Base-by-base conservation (phyloP, 164 flowering plant species). In the Stephania japonica region DNA sequence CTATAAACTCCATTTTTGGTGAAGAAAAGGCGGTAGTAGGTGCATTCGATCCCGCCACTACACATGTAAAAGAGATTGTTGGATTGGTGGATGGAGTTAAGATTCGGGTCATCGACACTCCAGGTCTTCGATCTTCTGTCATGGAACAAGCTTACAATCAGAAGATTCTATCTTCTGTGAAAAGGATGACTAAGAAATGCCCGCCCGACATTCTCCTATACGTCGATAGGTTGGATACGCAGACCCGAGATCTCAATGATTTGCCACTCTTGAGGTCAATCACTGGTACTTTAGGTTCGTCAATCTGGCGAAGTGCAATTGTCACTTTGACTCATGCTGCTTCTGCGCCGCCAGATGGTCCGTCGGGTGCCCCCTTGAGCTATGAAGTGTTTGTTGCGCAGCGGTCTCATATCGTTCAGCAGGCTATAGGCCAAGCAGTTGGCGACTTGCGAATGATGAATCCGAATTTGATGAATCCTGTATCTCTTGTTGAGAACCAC, bases 341-440 rank as follows among this genome's bases (percentile, higher is more conserved):
- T 64, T 90, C 94, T 77, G 97, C 97, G 63, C 98, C 98, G 53
- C 98, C 97, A 21, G 98, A 94, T 76, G 98, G 98, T 16, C 91
- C 97, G 67, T 82, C 92, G 61, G 98, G 98, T 10, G 47, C 87
- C 38, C 94, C 98, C 49, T 77, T 94, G 79, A 86, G 90, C 80
- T 94, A 94, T 78, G 98, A 94, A 76, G 87, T 77, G 49, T 92
- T 88, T 81, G 92, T 94, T 64, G 86, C 94, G 68, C 98, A 94
- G 56, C 83, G 98, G 26, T 88, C 97, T 47, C 97, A 90, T 65
- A 82, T 89, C 75, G 87, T 92, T 74, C 98, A 92, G 82, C 95
- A 91, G 79, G 83, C 91, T 6, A 86, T 94, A 59, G 91, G 93
- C 42, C 98, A 94, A 75, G 93, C 97, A 71, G 91, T 88, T 67